Conservation (phyloP, 495 filamentous ascomycete genomes). For the Penicillium lividum region DNA sequence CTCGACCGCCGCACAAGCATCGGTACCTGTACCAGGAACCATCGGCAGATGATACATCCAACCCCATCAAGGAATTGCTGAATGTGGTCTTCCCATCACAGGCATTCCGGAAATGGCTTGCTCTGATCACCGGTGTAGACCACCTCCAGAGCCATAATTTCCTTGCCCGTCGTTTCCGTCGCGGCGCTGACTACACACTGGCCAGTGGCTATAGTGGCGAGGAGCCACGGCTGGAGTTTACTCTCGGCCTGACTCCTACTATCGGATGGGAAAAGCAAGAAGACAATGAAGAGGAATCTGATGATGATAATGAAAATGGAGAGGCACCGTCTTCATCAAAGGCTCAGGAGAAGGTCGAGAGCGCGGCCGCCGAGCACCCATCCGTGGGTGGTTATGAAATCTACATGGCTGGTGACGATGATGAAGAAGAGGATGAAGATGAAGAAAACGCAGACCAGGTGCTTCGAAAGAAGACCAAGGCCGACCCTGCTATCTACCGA, state of each 20-base stretch:
- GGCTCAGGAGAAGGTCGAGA: conserved; percentile 27
- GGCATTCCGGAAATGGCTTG: conserved; percentile 90
- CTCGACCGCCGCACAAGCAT: conserved; percentile 91
- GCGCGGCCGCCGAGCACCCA: conserved; percentile 48
- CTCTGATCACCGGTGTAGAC: conserved; percentile 73
- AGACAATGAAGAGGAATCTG: conserved; percentile 42
- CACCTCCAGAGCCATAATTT: conserved; percentile 61
- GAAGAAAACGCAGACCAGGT: conserved; percentile 33
- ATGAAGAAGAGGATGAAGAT: conserved; percentile 54
- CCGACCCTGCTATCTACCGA: conserved; percentile 85
- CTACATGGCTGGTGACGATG: conserved; percentile 88
- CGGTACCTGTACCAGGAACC: conserved; percentile 80
- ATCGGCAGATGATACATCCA: conserved; percentile 34
- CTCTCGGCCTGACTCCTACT: conserved; percentile 79
- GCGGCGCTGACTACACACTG: conserved; percentile 87
- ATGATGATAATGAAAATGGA: conserved; percentile 15
- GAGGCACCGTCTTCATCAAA: conserved; percentile 18
- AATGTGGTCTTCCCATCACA: conserved; percentile 76
- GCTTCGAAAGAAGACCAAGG: conserved; percentile 35
- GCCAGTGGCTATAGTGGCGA: conserved; percentile 78
- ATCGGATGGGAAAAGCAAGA: conserved; percentile 77
- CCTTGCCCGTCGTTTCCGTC: conserved; percentile 79
- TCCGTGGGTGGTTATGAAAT: conserved; percentile 82
- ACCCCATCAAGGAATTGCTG: conserved; percentile 74
- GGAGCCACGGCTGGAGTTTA: conserved; percentile 82